phyloP scores from a whole-genome alignment of 495 filamentous ascomycete species.

The Talaromyces nanjingensis region DNA sequence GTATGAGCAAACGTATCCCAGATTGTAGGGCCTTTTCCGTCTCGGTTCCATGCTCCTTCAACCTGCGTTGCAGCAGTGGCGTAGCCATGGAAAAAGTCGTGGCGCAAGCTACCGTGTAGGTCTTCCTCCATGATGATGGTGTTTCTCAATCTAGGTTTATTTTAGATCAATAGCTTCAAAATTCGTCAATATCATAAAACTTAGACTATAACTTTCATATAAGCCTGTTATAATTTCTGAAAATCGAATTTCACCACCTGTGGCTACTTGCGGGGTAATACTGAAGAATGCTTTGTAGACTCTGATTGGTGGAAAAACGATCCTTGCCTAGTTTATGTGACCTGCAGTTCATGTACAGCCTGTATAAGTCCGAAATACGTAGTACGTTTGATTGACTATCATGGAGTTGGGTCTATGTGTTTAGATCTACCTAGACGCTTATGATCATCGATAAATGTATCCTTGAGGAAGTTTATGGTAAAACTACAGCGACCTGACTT shows the following conservation, averaged over 20 bases:
- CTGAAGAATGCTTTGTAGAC: not conserved
- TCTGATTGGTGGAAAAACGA: not conserved
- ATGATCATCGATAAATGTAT: not conserved
- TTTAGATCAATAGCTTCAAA: not conserved
- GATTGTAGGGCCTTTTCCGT: constrained; percentile 63
- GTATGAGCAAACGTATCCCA: constrained; percentile 67
- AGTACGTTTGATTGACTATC: not conserved
- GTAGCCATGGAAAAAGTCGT: constrained; percentile 31
- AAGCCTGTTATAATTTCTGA: not conserved
- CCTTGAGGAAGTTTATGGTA: not conserved
- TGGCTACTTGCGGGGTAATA: not conserved
- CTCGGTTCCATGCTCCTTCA: constrained; percentile 58
- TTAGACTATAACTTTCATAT: not conserved
- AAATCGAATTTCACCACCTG: not conserved
- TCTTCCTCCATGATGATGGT: constrained; percentile 11
- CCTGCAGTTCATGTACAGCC: not conserved
- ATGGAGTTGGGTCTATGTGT: not conserved
- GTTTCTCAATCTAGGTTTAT: not conserved
- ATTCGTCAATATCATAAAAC: not conserved
- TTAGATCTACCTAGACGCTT: not conserved
- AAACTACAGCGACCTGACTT: not conserved
- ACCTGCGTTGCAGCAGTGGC: constrained; percentile 48
- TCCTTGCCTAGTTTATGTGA: not conserved
- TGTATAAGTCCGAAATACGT: not conserved
- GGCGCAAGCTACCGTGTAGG: constrained; percentile 22